Evolutionary conservation across 345 rosid species (phyloP).

Genomic region (Aegle marmelos): DNA sequence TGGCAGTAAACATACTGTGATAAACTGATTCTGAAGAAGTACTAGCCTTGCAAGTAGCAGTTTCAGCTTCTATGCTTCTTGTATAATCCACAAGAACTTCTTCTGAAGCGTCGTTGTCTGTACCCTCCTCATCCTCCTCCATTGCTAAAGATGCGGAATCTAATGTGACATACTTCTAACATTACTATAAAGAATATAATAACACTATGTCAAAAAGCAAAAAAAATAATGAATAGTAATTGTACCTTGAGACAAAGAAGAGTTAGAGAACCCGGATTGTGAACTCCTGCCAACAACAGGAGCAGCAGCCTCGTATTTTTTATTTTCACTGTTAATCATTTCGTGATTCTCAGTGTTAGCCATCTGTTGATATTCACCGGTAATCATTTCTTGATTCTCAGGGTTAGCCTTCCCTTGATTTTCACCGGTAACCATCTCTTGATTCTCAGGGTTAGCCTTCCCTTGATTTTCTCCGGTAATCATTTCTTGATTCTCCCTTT

Average conservation of each 20-base stretch:
- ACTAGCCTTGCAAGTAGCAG: constrained; percentile 45
- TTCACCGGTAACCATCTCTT: background rate
- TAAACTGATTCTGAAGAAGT: constrained; percentile 57
- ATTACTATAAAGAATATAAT: background rate
- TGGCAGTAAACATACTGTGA: constrained; percentile 5
- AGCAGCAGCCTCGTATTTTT: constrained; percentile 20
- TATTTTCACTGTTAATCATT: constrained; percentile 25
- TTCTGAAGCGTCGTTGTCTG: constrained; percentile 9
- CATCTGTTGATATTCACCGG: constrained; percentile 25
- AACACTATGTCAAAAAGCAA: background rate
- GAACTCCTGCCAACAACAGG: constrained; percentile 29
- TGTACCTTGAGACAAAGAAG: constrained; percentile 47
- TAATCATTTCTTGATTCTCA: constrained; percentile 26
- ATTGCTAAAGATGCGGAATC: constrained; percentile 28
- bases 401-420: constrained; percentile 22
- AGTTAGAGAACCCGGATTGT: constrained; percentile 48
- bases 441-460: background rate
- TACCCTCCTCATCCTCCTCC: constrained; percentile 15
- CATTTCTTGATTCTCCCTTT: no score
- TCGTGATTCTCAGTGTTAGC: constrained; percentile 24
- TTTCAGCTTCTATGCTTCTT: constrained; percentile 34
- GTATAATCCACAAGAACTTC: constrained; percentile 34
- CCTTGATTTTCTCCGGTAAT: background rate
- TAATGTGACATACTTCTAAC: constrained; percentile 11
- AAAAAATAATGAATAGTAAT: background rate